phyloP scores from a whole-genome alignment of 441 rosid genomes.

The Syzygium malaccense region DNA sequence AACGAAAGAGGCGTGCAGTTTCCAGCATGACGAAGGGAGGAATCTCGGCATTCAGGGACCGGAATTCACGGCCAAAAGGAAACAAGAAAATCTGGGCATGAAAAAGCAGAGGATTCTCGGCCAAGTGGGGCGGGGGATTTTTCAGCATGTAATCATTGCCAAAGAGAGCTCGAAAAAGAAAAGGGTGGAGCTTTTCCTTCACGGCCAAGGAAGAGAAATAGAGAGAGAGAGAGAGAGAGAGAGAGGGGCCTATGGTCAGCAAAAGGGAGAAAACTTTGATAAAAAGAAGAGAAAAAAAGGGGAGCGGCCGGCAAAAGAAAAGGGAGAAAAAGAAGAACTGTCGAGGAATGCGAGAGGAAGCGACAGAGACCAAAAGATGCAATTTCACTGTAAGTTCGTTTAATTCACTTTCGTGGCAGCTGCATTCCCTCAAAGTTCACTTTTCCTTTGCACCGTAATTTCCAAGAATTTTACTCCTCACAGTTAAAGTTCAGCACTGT shows the following conservation, averaged over 20 bases:
- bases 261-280: not conserved
- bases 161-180: no score
- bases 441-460: not conserved
- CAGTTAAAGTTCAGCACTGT: not conserved
- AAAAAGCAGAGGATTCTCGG: not conserved
- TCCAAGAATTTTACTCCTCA: not conserved
- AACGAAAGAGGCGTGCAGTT: no score
- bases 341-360: not conserved
- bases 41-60: no score
- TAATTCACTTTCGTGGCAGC: no score
- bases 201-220: not conserved
- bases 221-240: not conserved
- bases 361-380: not conserved
- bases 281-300: no score
- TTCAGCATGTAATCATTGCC: no score
- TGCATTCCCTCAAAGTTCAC: not conserved
- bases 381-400: not conserved
- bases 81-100: no score
- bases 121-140: not conserved
- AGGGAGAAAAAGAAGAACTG: no score
- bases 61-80: not conserved
- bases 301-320: not conserved
- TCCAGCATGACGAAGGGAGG: no score
- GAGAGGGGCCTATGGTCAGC: not conserved
- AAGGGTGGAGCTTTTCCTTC: not conserved